Percentiles rank a stretch among this genome's conserved stretches.
Evolutionary conservation across 2,329 filamentous ascomycete species (phyloP).

Genomic region (Hypoxylon rubiginosum): DNA sequence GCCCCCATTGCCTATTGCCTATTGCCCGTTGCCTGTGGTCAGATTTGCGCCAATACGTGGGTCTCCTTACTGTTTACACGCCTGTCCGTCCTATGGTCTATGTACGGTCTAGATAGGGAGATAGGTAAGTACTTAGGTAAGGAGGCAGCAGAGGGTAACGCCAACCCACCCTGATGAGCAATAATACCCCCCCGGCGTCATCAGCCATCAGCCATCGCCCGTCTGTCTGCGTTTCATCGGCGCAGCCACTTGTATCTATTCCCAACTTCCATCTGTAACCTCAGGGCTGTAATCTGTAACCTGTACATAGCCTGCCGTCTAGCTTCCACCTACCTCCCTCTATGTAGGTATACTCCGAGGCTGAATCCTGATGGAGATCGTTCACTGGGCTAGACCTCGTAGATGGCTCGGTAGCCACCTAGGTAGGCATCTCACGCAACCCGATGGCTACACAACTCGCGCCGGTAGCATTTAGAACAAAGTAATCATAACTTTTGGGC

Average conservation of each 20-base stretch:
- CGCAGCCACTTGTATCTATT: slow-evolving; percentile 8
- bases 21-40: slow-evolving; percentile 10
- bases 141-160: slow-evolving; percentile 41
- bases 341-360: slow-evolving; percentile 6
- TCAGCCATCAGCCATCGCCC: background rate
- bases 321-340: slow-evolving; percentile 18
- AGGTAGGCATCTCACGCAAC: slow-evolving; percentile 5
- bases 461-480: slow-evolving; percentile 13
- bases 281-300: background rate
- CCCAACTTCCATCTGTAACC: slow-evolving; percentile 5
- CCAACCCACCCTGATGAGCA: slow-evolving; percentile 35
- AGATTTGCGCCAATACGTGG: slow-evolving; percentile 38
- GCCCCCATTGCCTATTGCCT: background rate
- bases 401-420: background rate
- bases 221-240: background rate
- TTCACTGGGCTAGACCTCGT: slow-evolving; percentile 11
- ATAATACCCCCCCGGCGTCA: slow-evolving; percentile 3
- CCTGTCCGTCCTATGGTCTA: slow-evolving; percentile 23
- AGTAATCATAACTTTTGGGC: slow-evolving; percentile 27
- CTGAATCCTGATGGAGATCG: slow-evolving; percentile 13
- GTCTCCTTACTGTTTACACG: slow-evolving; percentile 39
- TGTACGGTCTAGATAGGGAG: slow-evolving; percentile 8
- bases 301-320: background rate
- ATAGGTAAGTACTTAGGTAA: slow-evolving; percentile 35
- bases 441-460: slow-evolving; percentile 23